Evolutionary conservation across 495 filamentous ascomycete species (phyloP).

Genomic region (Aspergillus olivimuriae): DNA sequence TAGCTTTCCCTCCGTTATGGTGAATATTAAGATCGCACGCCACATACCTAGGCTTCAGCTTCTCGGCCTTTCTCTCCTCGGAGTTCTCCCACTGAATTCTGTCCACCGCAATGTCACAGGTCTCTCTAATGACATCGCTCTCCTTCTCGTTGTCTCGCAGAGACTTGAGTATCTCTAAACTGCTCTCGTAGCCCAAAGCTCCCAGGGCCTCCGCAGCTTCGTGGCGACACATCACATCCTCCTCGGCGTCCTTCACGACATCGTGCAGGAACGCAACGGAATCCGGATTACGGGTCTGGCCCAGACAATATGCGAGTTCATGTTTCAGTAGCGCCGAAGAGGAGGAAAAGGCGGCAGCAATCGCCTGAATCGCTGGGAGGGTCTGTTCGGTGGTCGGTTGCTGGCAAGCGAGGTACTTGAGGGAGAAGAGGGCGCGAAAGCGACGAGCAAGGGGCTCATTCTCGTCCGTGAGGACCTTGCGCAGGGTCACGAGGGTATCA

Average conservation of each 20-base stretch:
- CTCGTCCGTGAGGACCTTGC: conserved; percentile 72
- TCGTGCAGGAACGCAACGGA: conserved; percentile 66
- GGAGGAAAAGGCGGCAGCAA: conserved; percentile 80
- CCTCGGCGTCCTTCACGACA: conserved; percentile 68
- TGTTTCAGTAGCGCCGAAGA: conserved; percentile 86
- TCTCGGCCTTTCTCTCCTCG: conserved; percentile 62
- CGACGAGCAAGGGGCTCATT: conserved; percentile 74
- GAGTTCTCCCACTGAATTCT: conserved; percentile 91
- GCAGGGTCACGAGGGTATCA: conserved; percentile 51
- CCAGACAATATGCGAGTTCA: conserved; percentile 94
- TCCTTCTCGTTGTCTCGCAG: conserved; percentile 67
- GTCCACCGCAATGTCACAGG: conserved; percentile 92
- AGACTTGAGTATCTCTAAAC: conserved; percentile 62
- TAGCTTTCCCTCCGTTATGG: background rate
- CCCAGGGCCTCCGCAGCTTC: conserved; percentile 95
- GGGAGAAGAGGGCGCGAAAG: conserved; percentile 95
- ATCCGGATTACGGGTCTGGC: conserved; percentile 72
- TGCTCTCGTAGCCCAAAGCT: conserved; percentile 68
- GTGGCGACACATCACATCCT: conserved; percentile 94
- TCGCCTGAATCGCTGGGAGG: conserved; percentile 77
- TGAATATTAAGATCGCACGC: background rate
- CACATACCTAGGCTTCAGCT: conserved; percentile 66
- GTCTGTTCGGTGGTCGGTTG: conserved; percentile 55
- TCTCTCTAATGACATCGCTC: conserved; percentile 78
- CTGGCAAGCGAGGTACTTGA: conserved; percentile 82